Conservation (phyloP, 345 rosid species). For the Pistacia atlantica region DNA sequence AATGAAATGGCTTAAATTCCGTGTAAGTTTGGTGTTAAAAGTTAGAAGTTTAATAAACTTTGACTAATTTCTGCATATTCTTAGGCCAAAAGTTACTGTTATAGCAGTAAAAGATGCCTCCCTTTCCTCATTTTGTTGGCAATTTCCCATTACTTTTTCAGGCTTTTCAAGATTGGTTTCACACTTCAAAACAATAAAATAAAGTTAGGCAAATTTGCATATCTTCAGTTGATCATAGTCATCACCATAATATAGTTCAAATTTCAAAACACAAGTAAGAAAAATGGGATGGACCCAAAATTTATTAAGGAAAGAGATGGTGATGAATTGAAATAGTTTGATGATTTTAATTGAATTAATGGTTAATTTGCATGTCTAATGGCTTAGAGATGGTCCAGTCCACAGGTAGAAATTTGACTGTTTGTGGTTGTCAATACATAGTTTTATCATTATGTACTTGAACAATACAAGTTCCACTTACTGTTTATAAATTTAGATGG, state of each 20-base stretch:
- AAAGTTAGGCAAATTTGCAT: background rate
- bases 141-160: conserved; percentile 9
- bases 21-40: conserved; percentile 7
- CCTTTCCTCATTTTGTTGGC: background rate
- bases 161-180: conserved; percentile 2
- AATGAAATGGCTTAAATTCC: conserved; percentile 12
- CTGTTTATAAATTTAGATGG: conserved; percentile 25
- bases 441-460: conserved; percentile 6
- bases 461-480: conserved; percentile 24
- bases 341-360: too few species aligned
- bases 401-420: conserved; percentile 20
- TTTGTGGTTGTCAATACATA: conserved; percentile 30
- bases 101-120: background rate
- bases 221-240: background rate
- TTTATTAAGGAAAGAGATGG: background rate
- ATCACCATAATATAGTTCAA: background rate
- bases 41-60: conserved; percentile 5
- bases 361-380: background rate
- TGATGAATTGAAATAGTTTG: background rate
- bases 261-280: conserved; percentile 8
- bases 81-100: conserved; percentile 13
- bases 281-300: background rate
- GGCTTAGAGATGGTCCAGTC: conserved; percentile 18
- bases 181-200: background rate
- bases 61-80: background rate